Base-by-base conservation (phyloP, 2,329 filamentous ascomycete species). In the Pseudogymnoascus sp. region DNA sequence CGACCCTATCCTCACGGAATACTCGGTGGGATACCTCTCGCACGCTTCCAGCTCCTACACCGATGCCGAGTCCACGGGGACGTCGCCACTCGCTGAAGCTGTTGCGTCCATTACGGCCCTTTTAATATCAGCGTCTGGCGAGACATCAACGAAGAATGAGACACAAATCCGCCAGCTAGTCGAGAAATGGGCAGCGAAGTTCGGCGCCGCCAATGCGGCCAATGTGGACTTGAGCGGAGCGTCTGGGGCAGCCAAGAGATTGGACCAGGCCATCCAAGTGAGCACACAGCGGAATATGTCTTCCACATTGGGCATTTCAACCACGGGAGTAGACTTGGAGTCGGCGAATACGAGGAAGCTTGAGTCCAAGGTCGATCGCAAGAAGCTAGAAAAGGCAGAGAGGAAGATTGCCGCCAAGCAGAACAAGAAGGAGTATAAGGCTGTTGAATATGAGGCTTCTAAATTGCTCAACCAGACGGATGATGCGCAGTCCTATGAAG, bases 351-450 rank as follows among this genome's bases (percentile, higher is more conserved):
- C 86, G 40, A 85, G 93, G 71, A 98, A 98, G 79, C 90, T 99
- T 64, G 95, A 99, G 79, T 98, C 93, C 71, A 91, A 93, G 75
- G 95, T 99, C 65, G 95, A 99, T 78, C 88, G 89, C 74, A 99
- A 98, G 88, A 99, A 99, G 83, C 87, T 99, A 19, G 95, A 99
- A 77, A 99, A 99, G 80, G 95, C 95, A 1, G 95, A 99, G 78
- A 85, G 90, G 68, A 99, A 99, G 81, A 95, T 99, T 74, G 91
- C 92, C 59, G 93, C 93, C 71, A 99, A 99, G 81, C 95, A 98
- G 80, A 95, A 92, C 79, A 96, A 96, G 82, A 99, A 99, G 81
- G 86, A 88, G 37, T 97, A 95, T 88, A 98, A 98, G 83, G 96
- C 89, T 63, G 95, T 99, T 70, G 91, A 97, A 77, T 99, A 99